Conservation (phyloP, 306 rosid species). For the Vigna unguiculata region DNA sequence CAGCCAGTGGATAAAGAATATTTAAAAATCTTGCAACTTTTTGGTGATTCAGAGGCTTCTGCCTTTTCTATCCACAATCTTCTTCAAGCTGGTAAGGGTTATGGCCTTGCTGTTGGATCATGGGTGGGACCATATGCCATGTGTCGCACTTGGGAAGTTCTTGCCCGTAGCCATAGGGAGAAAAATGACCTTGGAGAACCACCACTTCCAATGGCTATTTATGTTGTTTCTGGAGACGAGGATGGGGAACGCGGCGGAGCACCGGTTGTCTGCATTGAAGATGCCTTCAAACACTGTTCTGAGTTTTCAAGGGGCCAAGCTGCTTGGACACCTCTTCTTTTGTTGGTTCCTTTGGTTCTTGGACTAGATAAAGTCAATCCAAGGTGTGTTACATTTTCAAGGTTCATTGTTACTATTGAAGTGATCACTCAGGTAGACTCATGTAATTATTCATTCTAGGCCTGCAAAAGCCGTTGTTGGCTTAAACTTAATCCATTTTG, state of each 20-base stretch:
- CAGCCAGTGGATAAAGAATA: conserved; percentile 79
- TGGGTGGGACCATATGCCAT: conserved; percentile 99
- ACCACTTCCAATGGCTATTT: conserved; percentile 88
- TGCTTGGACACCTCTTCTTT: conserved; percentile 89
- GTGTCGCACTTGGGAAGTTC: conserved; percentile 97
- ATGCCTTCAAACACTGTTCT: conserved; percentile 75
- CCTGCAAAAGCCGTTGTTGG: not conserved
- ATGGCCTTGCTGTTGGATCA: conserved; percentile 90
- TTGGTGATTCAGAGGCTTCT: conserved; percentile 84
- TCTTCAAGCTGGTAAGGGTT: conserved; percentile 85
- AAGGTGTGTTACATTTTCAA: conserved; percentile 59
- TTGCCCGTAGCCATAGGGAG: conserved; percentile 64
- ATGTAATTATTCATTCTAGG: not conserved
- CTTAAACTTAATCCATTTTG: conserved; percentile 12
- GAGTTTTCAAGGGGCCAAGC: conserved; percentile 58
- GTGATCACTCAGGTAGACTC: not conserved
- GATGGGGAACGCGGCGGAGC: conserved; percentile 99
- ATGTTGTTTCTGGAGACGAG: conserved; percentile 97
- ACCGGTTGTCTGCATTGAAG: conserved; percentile 89
- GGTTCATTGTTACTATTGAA: conserved; percentile 26
- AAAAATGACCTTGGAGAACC: conserved; percentile 56
- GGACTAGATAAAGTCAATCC: conserved; percentile 97
- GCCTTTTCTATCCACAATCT: conserved; percentile 89
- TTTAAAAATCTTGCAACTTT: conserved; percentile 67
- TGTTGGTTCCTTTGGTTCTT: conserved; percentile 97